Evolutionary conservation across 169 alveolate genomes (phyloP).

Genomic region (Cryptosporidium tyzzeri): DNA sequence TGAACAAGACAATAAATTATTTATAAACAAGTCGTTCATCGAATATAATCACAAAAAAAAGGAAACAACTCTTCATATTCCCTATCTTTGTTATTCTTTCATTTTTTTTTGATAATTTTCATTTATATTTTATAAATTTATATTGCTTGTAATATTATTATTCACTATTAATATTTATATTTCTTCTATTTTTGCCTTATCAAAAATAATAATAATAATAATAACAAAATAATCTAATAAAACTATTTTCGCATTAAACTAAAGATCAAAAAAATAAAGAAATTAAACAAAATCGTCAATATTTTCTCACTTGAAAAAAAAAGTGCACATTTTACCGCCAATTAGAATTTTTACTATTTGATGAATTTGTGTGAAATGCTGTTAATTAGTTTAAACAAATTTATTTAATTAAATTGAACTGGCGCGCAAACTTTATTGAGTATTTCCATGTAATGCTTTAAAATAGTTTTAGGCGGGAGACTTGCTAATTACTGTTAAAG

Average conservation of each 20-base stretch:
- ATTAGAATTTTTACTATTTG: no score
- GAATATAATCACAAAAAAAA: no score
- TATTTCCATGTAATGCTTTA: neutral
- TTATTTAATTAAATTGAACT: neutral
- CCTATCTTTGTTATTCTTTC: neutral
- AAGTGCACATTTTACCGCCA: neutral
- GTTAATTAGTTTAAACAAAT: neutral
- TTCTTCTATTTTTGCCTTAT: neutral
- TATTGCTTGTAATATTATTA: neutral
- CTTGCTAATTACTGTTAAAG: conserved; percentile 9
- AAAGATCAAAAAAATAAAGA: no score
- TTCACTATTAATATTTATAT: no score
- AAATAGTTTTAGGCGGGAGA: conserved; percentile 3
- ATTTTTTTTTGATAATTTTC: neutral
- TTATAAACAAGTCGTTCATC: no score
- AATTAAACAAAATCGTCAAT: no score
- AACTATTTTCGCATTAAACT: neutral
- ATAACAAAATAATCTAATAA: no score
- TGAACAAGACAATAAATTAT: no score
- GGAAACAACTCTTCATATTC: neutral
- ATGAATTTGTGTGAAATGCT: neutral
- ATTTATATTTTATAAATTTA: no score
- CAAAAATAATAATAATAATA: no score
- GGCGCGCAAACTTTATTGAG: neutral
- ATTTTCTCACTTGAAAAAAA: no score